These are phyloP conservation scores for Leucosporidium yakuticum DNA, from an alignment of 768 basidiomycete species.

Conservation along the genomic window DNA sequence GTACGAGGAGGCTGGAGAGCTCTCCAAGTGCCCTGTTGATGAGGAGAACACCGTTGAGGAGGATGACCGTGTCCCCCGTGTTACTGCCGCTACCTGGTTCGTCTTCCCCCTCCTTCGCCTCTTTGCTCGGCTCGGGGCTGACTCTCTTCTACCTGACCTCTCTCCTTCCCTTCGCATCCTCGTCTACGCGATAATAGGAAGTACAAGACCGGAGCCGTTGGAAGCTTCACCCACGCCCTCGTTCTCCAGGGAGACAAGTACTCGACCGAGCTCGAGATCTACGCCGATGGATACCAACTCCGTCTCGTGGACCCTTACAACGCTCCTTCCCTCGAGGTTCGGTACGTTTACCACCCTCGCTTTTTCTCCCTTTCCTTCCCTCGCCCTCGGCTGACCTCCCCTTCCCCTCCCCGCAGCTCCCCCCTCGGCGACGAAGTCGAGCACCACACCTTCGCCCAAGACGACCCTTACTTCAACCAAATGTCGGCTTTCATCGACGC, in stretches of 20 bases:
- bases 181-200: slow-evolving; percentile 47
- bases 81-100: slow-evolving; percentile 81
- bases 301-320: slow-evolving; percentile 75
- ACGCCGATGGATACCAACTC: slow-evolving; percentile 76
- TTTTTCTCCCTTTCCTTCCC: slow-evolving; percentile 29
- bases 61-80: slow-evolving; percentile 87
- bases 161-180: not conserved
- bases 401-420: not conserved
- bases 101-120: not conserved
- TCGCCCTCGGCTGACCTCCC: not conserved
- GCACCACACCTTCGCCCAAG: slow-evolving; percentile 28
- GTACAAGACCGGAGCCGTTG: slow-evolving; percentile 90
- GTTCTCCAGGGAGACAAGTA: slow-evolving; percentile 69
- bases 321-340: slow-evolving; percentile 76
- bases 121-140: too few species aligned
- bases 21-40: slow-evolving; percentile 75
- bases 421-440: slow-evolving; percentile 38
- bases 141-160: too few species aligned
- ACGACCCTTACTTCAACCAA: slow-evolving; percentile 33
- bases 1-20: slow-evolving; percentile 80
- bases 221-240: slow-evolving; percentile 80
- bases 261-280: slow-evolving; percentile 30
- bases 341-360: slow-evolving; percentile 40
- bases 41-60: slow-evolving; percentile 61
- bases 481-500: slow-evolving; percentile 37